phyloP scores from a whole-genome alignment of 495 filamentous ascomycete genomes.

The Penicillium cataractarum region DNA sequence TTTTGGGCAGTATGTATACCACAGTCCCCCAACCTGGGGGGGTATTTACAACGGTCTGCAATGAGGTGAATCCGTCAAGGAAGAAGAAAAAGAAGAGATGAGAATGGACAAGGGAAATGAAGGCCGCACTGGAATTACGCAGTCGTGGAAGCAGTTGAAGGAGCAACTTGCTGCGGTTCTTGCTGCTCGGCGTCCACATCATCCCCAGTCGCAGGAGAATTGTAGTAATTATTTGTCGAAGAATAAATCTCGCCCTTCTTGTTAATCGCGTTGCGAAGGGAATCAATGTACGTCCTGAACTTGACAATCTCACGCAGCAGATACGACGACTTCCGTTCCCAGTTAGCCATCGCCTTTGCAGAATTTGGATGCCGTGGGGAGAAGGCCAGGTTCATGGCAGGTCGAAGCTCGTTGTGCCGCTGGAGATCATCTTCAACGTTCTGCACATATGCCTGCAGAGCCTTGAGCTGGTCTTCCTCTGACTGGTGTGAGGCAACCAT shows the following conservation, averaged over 20 bases:
- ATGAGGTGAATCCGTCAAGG: conserved; percentile 3
- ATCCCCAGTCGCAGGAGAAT: conserved; percentile 9
- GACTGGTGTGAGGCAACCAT: conserved; percentile 77
- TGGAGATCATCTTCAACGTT: conserved; percentile 84
- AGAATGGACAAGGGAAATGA: neutral
- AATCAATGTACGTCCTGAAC: conserved; percentile 92
- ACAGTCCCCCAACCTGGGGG: conserved; percentile 6
- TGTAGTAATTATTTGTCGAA: conserved; percentile 31
- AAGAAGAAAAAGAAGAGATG: neutral
- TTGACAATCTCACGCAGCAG: conserved; percentile 95
- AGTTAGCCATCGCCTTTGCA: conserved; percentile 85
- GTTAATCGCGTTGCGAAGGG: conserved; percentile 61
- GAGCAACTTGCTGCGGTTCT: neutral
- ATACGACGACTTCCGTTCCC: conserved; percentile 93
- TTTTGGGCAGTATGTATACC: conserved; percentile 19
- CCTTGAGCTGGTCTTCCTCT: conserved; percentile 80
- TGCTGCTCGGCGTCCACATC: conserved; percentile 4
- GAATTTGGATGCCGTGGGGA: conserved; percentile 83
- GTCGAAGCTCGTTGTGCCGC: conserved; percentile 82
- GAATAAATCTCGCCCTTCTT: conserved; percentile 59
- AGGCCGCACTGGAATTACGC: neutral
- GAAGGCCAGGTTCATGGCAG: conserved; percentile 85
- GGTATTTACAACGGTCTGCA: conserved; percentile 24
- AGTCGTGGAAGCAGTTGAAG: conserved; percentile 1
- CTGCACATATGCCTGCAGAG: conserved; percentile 76